Conservation (phyloP, 306 rosid genomes). For the Hylodesmum podocarpum region DNA sequence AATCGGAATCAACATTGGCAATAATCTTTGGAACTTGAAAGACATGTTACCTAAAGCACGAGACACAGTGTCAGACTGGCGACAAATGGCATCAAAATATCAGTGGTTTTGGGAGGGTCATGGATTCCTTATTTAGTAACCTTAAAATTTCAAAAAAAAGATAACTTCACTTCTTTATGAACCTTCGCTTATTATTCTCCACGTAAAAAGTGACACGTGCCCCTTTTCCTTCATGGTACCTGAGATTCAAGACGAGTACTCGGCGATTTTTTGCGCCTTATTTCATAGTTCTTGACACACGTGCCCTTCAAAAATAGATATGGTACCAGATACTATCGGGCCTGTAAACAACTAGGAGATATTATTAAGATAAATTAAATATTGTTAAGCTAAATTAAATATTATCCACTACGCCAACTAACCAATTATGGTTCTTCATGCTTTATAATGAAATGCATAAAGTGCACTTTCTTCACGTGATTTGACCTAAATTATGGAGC, state of each 20-base stretch:
- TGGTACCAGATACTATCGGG: neutral
- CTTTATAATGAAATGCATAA: neutral
- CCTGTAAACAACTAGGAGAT: no score
- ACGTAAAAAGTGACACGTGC: constrained; percentile 39
- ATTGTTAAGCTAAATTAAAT: constrained; percentile 14
- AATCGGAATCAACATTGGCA: neutral
- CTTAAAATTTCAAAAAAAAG: constrained; percentile 42
- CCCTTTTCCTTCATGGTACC: constrained; percentile 33
- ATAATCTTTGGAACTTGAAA: neutral
- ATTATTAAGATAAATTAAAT: constrained; percentile 14
- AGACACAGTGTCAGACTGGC: neutral
- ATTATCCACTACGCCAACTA: constrained; percentile 28
- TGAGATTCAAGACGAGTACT: neutral
- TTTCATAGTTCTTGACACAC: constrained; percentile 4
- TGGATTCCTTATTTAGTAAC: constrained; percentile 55
- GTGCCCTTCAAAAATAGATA: constrained; percentile 17
- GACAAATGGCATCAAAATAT: neutral
- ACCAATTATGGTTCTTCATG: constrained; percentile 28
- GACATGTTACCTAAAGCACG: neutral
- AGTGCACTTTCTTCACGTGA: constrained; percentile 38
- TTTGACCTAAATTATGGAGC: constrained; percentile 3
- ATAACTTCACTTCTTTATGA: neutral
- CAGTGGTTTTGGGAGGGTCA: neutral
- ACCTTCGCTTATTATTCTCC: neutral
- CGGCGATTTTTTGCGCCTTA: neutral